Base-by-base conservation (phyloP, 225 moss, liverwort and hornwort genomes). In the Polytrichum formosum region DNA sequence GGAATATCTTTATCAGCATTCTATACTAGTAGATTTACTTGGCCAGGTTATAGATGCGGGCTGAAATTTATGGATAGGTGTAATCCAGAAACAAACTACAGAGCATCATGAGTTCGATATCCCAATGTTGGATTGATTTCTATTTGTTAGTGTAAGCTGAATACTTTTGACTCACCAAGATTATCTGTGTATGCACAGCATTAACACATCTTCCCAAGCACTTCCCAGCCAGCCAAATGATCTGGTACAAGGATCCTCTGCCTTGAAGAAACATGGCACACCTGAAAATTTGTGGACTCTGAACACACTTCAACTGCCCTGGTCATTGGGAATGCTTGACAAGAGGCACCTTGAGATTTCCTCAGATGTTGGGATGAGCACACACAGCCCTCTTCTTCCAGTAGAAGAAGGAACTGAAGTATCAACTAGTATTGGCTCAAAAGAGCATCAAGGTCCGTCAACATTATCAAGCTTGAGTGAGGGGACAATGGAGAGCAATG, bases 161-260 rank as follows among this genome's bases (percentile, higher is more conserved):
- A 18, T 19, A 31, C 31, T 31, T 29, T 31, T 31, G 31, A 31
- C 31, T 31, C 31, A 31, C 31, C 31, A 31, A 31, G 31, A 1
- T 31, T 31, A 31, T 31, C 31, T 31, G 31, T 31, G 81, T 70
- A 29, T 73, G 6, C 56, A 71, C 61, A 73, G 33, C 17, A 68
- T 68, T 6, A 54, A 54, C 25, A 53, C 54, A 68, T 55, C 26
- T 18, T 18, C 53, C n/a, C 53, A 53, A 55, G 68, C 27, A 26
- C 55, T 28, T 37, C 26, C 33, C 23, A 27, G n/a, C 55, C 54
- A 54, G 68, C 68, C 26, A 26, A 8, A 54, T 20, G 22, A 4
- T 33, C n/a, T 20, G 53, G 20, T 37, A 18, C 28, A 19, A 26
- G 54, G 23, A 27, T 54, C 54, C 53, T 23, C 37, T 25, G 68